A percentile compares a stretch with the other conserved stretches of the same genome.
phyloP scores from a whole-genome alignment of 495 filamentous ascomycete species.

The Penicillium cinerascens region DNA sequence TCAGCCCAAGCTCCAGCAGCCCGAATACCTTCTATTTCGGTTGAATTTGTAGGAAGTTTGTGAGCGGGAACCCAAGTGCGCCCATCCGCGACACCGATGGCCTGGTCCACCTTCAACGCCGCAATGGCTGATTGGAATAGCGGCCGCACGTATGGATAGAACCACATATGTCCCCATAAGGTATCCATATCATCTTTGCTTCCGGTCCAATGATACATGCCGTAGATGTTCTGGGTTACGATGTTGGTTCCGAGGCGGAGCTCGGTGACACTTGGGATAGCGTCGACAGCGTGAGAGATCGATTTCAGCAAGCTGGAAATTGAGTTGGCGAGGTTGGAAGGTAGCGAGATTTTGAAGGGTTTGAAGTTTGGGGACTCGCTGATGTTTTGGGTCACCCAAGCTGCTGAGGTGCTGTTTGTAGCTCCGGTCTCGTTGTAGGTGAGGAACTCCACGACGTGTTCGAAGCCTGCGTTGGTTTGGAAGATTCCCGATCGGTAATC shows the following conservation, averaged over 20 bases:
- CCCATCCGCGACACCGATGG: slow-evolving; percentile 7
- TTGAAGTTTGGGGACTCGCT: slow-evolving; percentile 3
- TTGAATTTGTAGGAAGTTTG: slow-evolving; percentile 1
- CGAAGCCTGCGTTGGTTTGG: slow-evolving; percentile 14
- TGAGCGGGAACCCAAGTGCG: slow-evolving; percentile 9
- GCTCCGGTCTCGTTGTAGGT: neutral
- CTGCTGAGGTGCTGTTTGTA: neutral
- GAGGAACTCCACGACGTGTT: slow-evolving; percentile 9
- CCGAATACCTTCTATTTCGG: neutral
- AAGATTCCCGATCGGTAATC: slow-evolving; percentile 12
- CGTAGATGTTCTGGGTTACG: slow-evolving; percentile 12
- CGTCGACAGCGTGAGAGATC: slow-evolving; percentile 2
- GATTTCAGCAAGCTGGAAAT: slow-evolving; percentile 1
- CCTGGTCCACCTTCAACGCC: neutral
- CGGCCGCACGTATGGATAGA: slow-evolving; percentile 5
- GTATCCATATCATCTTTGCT: slow-evolving; percentile 12
- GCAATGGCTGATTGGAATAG: slow-evolving; percentile 3
- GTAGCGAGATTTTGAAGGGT: slow-evolving; percentile 6
- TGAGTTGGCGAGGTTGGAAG: slow-evolving; percentile 3
- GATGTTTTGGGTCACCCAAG: neutral
- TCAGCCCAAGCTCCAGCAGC: slow-evolving; percentile 6
- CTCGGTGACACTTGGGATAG: slow-evolving; percentile 1
- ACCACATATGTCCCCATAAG: slow-evolving; percentile 10
- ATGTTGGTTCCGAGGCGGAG: slow-evolving; percentile 10
- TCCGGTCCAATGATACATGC: slow-evolving; percentile 12